These are phyloP conservation scores for Pseudocercospora pini-densiflorae DNA, from an alignment of 2,329 filamentous ascomycete species.

Conservation along the genomic window DNA sequence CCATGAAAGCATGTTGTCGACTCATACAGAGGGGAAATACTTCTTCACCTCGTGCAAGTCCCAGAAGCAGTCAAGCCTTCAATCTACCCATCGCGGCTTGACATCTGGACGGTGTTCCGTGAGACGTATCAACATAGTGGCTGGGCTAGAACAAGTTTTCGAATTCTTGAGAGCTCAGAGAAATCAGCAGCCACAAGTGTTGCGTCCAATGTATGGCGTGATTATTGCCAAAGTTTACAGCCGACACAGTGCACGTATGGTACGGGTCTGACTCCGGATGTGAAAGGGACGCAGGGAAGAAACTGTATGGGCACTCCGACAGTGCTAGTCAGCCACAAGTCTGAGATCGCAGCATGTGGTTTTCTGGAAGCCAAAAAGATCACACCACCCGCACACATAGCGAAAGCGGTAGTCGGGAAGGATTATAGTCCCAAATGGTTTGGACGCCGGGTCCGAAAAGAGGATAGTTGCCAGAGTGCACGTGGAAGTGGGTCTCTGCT, in stretches of 20 bases:
- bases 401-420: neutral
- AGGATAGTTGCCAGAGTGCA: neutral
- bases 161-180: neutral
- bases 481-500: neutral
- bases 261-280: neutral
- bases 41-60: too few relatives aligned
- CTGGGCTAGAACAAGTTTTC: neutral
- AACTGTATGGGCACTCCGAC: neutral
- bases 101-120: too few relatives aligned
- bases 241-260: neutral
- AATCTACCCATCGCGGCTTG: too few relatives aligned
- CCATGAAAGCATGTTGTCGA: too few relatives aligned
- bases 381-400: neutral
- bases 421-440: too few relatives aligned
- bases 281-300: neutral
- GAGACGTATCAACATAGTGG: too few relatives aligned
- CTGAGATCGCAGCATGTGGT: neutral
- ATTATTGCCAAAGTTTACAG: neutral
- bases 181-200: neutral
- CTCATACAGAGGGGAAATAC: too few relatives aligned
- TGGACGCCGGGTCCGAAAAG: neutral
- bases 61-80: too few relatives aligned
- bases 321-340: neutral
- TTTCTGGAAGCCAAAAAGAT: neutral
- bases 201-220: neutral